Evolutionary conservation across 495 filamentous ascomycete species (phyloP).

Genomic region (Aspergillus incahuasiensis): DNA sequence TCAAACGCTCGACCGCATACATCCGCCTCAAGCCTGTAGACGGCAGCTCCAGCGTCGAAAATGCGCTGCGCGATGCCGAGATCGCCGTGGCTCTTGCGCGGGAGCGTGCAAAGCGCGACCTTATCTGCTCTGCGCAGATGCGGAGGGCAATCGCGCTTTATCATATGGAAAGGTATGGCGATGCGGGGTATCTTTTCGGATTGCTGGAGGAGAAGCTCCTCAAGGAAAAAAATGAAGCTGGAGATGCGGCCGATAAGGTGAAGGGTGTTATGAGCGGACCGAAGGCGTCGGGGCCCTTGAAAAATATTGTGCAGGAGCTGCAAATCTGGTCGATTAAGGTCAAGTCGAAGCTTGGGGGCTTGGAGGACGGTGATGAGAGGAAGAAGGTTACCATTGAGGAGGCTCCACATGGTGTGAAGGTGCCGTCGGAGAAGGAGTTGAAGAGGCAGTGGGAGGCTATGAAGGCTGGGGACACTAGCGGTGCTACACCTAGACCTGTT

Average conservation of each 20-base stretch:
- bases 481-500: neutral
- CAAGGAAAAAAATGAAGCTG: slow-evolving; percentile 31
- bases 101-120: slow-evolving; percentile 72
- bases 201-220: slow-evolving; percentile 57
- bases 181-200: slow-evolving; percentile 68
- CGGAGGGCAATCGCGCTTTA: slow-evolving; percentile 72
- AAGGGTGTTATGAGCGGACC: slow-evolving; percentile 29
- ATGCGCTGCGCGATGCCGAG: slow-evolving; percentile 77
- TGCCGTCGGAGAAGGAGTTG: slow-evolving; percentile 38
- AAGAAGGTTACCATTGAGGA: slow-evolving; percentile 55
- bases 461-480: slow-evolving; percentile 23
- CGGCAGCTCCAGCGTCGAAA: slow-evolving; percentile 41
- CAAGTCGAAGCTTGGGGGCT: slow-evolving; percentile 23
- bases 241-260: slow-evolving; percentile 32
- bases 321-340: slow-evolving; percentile 21
- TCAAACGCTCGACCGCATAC: slow-evolving; percentile 82
- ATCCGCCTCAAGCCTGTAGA: slow-evolving; percentile 55
- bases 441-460: slow-evolving; percentile 30
- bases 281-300: slow-evolving; percentile 48
- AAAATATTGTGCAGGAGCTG: slow-evolving; percentile 39
- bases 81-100: slow-evolving; percentile 63
- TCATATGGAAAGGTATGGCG: slow-evolving; percentile 64
- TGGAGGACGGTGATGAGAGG: slow-evolving; percentile 55
- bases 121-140: slow-evolving; percentile 76
- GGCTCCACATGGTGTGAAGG: slow-evolving; percentile 52